Evolutionary conservation across 345 rosid species (phyloP).

Genomic region (Linum usitatissimum): DNA sequence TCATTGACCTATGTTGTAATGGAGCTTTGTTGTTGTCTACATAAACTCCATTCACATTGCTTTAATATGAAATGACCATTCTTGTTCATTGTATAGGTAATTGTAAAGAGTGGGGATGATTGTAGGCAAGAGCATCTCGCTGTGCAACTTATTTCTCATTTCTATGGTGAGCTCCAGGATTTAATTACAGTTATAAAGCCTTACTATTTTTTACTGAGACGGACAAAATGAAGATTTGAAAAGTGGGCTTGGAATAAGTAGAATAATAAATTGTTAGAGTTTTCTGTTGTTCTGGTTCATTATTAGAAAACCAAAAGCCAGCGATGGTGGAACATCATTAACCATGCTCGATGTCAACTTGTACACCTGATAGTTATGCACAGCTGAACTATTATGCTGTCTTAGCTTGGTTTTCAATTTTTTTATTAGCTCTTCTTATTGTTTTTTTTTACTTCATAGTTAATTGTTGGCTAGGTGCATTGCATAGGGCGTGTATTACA

Average conservation of each 20-base stretch:
- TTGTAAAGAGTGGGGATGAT: slow-evolving; percentile 98
- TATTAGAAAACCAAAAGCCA: background rate
- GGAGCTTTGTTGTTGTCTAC: background rate
- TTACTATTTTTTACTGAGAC: background rate
- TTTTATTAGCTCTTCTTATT: too few species aligned
- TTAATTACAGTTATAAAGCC: background rate
- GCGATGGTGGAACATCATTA: too few species aligned
- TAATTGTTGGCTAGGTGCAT: background rate
- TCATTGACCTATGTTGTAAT: background rate
- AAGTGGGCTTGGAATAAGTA: background rate
- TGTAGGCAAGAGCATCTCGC: slow-evolving; percentile 99
- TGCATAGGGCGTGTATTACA: too few species aligned
- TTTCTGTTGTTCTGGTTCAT: background rate
- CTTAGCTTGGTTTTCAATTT: background rate
- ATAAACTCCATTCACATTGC: background rate
- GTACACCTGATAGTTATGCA: background rate
- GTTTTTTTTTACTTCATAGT: background rate
- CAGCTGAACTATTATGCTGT: background rate
- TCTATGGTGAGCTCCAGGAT: slow-evolving; percentile 54
- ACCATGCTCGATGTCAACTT: background rate
- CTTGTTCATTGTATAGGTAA: slow-evolving; percentile 41
- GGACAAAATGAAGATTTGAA: background rate
- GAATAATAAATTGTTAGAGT: background rate
- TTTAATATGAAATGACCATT: background rate
- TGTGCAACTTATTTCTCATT: slow-evolving; percentile 96